A percentile compares a stretch with the other conserved stretches of the same genome.
Conservation (phyloP, 169 alveolate species). For the Plasmodium ovale region DNA sequence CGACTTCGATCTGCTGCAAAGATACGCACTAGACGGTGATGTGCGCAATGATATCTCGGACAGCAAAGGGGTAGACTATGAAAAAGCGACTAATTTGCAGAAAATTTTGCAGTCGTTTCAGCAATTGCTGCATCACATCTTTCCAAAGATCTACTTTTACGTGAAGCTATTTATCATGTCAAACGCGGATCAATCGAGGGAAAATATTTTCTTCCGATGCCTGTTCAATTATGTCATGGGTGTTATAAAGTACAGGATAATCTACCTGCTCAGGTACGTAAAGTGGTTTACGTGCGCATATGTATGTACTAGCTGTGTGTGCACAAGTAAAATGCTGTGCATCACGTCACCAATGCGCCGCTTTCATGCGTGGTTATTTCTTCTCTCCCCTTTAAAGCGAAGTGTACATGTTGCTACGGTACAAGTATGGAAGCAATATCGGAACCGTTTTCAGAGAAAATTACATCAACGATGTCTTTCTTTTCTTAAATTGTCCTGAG, state of each 20-base stretch:
- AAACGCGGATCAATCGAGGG: constrained; percentile 49
- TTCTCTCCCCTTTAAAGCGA: constrained; percentile 45
- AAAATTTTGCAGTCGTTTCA: constrained; percentile 36
- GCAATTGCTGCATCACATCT: constrained; percentile 20
- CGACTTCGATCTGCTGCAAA: constrained; percentile 17
- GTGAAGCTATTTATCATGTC: constrained; percentile 57
- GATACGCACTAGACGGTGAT: constrained; percentile 3
- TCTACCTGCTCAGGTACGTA: constrained; percentile 40
- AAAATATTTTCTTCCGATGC: constrained; percentile 24
- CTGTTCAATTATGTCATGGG: constrained; percentile 55
- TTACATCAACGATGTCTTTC: constrained; percentile 44
- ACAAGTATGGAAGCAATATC: constrained; percentile 24
- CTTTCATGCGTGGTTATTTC: no score
- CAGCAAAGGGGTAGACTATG: background rate
- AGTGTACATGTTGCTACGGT: constrained; percentile 24
- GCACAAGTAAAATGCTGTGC: background rate
- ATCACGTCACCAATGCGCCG: no score
- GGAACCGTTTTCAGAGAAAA: constrained; percentile 30
- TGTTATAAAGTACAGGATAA: constrained; percentile 43
- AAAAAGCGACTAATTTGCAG: constrained; percentile 6
- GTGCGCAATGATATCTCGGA: background rate
- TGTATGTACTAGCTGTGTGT: no score
- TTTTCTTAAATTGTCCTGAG: constrained; percentile 57
- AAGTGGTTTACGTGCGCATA: background rate
- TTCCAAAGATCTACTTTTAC: constrained; percentile 72